Base-by-base conservation (phyloP, 352 stramenopile species). In the Phytophthora gonapodyides region DNA sequence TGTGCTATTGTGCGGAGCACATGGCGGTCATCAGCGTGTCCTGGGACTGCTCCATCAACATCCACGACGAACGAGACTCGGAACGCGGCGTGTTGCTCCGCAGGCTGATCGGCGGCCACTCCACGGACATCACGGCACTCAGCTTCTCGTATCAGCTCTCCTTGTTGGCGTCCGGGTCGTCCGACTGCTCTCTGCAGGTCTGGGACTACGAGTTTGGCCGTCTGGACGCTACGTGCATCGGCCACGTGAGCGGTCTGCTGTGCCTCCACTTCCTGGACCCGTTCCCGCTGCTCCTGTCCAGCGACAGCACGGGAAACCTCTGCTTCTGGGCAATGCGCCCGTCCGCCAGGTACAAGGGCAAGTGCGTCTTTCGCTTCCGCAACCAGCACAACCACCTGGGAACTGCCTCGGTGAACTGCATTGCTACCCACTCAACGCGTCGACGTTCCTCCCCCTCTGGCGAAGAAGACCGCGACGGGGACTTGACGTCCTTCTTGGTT, bases 121-220 rank as follows among this genome's bases (percentile, higher is more conserved):
- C 60, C 7, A 73, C 75, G 12, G 88, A 97, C 61, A 94, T 97
- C 59, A 87, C 84, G 12, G 75, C 86, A 19, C 71, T 97, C 37
- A 75, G 57, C 44, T 94, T 91, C 57, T 94, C 82, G 45, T 75
- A 79, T 35, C 64, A 82, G 15, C 64, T 96, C 16, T 92, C 82
- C n/a, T 60, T 96, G 7, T 71, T 97, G 47, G 87, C 84, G 0
- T 90, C 84, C 0, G 87, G 85, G 5, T 84, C 82, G 11, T 84
- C 80, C 2, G 84, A 95, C 46, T 74, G 69, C 49, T 76, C 73
- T 33, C 76, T 96, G 10, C 82, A 91, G 57, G 57, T 95, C 30
- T 97, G 88, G 88, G 80, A 92, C 58, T 97, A 93, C 71, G 88
- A 97, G 61, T 97, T 96, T 55, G 87, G 86, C 19, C 82, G 88